Conservation (phyloP, 345 rosid species). For the Arabidopsis suecica region DNA sequence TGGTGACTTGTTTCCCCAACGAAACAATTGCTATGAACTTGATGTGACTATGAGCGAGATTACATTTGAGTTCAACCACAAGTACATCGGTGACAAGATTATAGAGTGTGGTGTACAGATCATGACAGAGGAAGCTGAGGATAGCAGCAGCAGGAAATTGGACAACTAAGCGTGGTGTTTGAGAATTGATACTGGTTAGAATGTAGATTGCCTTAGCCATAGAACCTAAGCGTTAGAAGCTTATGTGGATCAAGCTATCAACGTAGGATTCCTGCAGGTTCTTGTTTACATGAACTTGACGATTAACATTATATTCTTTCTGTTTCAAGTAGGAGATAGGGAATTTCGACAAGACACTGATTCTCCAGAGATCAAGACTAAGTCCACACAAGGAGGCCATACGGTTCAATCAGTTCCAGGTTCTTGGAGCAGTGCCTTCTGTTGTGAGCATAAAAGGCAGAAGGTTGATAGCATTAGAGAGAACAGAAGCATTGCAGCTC, state of each 20-base stretch:
- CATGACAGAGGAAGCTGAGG: background rate
- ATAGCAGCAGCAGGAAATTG: background rate
- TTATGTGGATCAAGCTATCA: background rate
- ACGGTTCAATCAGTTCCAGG: too few species aligned
- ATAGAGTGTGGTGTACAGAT: slow-evolving; percentile 18
- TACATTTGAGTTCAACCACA: background rate
- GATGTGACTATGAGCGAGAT: background rate
- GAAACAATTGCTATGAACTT: background rate
- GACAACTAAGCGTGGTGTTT: background rate
- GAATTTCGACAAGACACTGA: background rate
- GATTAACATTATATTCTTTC: too few species aligned
- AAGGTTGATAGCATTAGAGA: too few species aligned
- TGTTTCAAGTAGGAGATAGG: too few species aligned
- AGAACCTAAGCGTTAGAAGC: background rate
- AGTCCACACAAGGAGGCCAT: too few species aligned
- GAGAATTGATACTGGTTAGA: background rate
- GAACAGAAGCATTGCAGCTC: too few species aligned
- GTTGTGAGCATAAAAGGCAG: too few species aligned
- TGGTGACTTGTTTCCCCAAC: background rate
- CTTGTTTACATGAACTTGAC: background rate
- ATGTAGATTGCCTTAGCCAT: background rate
- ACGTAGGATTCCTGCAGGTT: background rate
- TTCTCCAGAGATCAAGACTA: too few species aligned
- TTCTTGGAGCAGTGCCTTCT: too few species aligned
- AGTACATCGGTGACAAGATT: background rate